Base-by-base conservation (phyloP, 768 basidiomycete species). In the Amanita molliuscula region DNA sequence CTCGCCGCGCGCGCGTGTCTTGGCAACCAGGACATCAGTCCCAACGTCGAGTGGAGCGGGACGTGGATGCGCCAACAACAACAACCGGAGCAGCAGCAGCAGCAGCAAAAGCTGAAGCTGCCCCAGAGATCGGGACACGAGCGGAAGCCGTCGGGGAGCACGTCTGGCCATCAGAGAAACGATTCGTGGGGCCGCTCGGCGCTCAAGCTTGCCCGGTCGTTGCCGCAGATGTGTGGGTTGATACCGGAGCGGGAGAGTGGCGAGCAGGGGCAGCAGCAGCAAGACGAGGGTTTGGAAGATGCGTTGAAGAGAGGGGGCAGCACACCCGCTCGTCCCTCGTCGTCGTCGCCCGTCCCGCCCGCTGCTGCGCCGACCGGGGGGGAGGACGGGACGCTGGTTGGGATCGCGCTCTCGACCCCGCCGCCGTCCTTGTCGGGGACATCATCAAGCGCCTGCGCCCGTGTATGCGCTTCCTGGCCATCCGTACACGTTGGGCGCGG, bases 1-100 rank as follows among this genome's bases (percentile, higher is more conserved):
- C 72, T 89, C 42, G 76, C 84, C 8, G 78, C 82, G 2, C 75
- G 79, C 16, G 80, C 84, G 0, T 69, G 81, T 33, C 68, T 87
- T 1, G 86, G 86, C 3, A 77, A 72, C 55, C 86, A 88, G 65
- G 65, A 72, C 37, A 57, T 74, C 16, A 69, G 78, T 26, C 79
- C 82, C 0, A 65, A 65, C 16, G 58, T 68, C 29, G 52, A 61
- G 3, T 44, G 29, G 6, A 36, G 13, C 10, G 51, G 35, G 8
- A 23, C 16, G 35, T 41, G 37, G 37, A 13, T 29, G n/a, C 10
- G 34, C 9, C 46, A 13, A 3, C 13, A 44, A 11, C 40, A 15
- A 4, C 29, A 29, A 29, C 29, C 10, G 7, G 10, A 31, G 10
- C 29, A 31, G 11, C 29, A 10, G 2, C 29, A 31, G 13, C 31